Evolutionary conservation across 1,284 basidiomycete species (phyloP), one percentile per base, ranked within the genome.

Genomic region (Xerocomus cyaneibrunnescens): DNA sequence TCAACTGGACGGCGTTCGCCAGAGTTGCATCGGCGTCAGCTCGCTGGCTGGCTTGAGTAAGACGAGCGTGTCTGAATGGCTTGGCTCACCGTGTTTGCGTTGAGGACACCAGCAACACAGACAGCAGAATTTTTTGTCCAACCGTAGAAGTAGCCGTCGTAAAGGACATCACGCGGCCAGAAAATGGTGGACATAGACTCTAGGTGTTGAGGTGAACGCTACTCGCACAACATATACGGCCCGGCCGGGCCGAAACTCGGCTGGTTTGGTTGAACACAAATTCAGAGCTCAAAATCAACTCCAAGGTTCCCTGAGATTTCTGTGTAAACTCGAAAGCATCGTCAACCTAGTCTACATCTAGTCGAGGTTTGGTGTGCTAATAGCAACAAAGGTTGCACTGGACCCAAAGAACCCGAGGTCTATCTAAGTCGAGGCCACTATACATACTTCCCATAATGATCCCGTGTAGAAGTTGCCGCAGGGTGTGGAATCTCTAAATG

Each of bases 101-200:
- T 57, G 25, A 83, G 48, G n/a, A 80, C 69, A 8, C 80, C 82
- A 14, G 76, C 78, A 31, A 85, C 72, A 60, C 78, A 83, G 5
- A 75, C 51, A 7, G 37, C 50, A 16, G 62, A 57, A 44, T 74
- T 70, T 13, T 63, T 59, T 7, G 65, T 56, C 83, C 83, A 85
- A 8, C 83, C 83, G 60, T 81, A 84, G 55, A 74, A 74, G 54
- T 76, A 72, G 2, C 83, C 81, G 31, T 65, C 59, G 7, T 57
- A 34, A 39, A 65, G 55, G 47, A 76, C 72, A 61, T 81, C 74
- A 37, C 63, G 57, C 35, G 83, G 82, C 81, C 82, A 84, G 62
- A 84, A 80, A 54, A 81, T 64, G n/a, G 75, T 74, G 44, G 72
- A 68, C 64, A 70, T 69, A 41, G 56, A 55, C 43, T 32, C 44